Conservation (phyloP, 2,329 filamentous ascomycete genomes). For the Diaporthe citriasiana region DNA sequence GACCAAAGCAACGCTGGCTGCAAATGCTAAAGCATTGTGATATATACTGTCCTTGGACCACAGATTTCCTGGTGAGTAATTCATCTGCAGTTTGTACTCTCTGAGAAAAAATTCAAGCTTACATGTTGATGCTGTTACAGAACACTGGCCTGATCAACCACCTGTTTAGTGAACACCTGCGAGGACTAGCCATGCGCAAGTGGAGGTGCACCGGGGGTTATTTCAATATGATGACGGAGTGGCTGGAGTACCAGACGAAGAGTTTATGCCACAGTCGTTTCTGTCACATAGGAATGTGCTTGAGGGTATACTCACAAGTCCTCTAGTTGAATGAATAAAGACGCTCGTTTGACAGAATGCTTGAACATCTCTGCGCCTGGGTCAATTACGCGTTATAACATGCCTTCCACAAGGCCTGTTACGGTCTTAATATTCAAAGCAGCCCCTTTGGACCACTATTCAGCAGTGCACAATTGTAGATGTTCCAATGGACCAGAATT, state of each 20-base stretch:
- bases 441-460: no score
- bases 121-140: neutral
- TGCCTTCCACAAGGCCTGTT: no score
- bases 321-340: neutral
- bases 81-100: neutral
- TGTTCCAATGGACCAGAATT: no score
- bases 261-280: neutral
- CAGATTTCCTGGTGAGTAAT: neutral
- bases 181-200: neutral
- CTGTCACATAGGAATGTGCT: neutral
- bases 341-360: neutral
- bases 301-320: no score
- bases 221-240: neutral
- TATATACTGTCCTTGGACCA: neutral
- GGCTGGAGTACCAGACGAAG: neutral
- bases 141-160: conserved; percentile 19
- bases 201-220: neutral
- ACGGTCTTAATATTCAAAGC: no score
- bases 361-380: no score
- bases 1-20: conserved; percentile 23
- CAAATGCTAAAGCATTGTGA: conserved; percentile 7
- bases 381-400: no score
- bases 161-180: neutral
- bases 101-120: neutral
- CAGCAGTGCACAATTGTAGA: no score